A percentile compares a stretch with the other conserved stretches of the same genome.
These are phyloP conservation scores for Penicillium desertorum DNA, from an alignment of 495 filamentous ascomycete species.

Conservation along the genomic window DNA sequence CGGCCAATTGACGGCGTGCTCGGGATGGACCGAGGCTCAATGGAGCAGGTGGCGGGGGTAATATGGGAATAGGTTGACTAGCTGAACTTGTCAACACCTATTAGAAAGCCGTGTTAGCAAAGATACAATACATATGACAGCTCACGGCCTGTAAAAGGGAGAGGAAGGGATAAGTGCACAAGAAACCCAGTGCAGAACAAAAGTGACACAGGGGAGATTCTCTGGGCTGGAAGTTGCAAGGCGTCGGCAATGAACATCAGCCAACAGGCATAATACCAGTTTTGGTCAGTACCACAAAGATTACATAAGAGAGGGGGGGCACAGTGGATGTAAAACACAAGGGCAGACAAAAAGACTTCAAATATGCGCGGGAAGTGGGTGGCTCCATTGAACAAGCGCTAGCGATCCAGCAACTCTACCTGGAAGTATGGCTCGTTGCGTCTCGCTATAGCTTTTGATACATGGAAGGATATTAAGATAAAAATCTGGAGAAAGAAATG, in stretches of 20 bases:
- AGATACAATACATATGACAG: not conserved
- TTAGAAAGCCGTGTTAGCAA: conserved; percentile 18
- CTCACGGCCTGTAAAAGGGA: not conserved
- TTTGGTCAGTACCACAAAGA: not conserved
- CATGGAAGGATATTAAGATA: not conserved
- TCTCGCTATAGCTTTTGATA: not conserved
- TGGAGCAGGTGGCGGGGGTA: conserved; percentile 50
- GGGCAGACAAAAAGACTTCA: not conserved
- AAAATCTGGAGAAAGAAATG: not conserved
- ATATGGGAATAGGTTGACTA: conserved; percentile 48
- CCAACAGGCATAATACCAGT: not conserved
- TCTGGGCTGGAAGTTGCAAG: not conserved
- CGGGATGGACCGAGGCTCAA: conserved; percentile 77
- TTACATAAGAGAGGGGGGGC: not conserved
- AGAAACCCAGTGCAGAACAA: not conserved
- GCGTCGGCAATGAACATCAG: not conserved
- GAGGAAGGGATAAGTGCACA: not conserved
- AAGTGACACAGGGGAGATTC: not conserved
- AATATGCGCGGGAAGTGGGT: not conserved
- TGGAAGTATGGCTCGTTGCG: not conserved
- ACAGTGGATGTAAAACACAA: not conserved
- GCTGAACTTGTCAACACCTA: conserved; percentile 37
- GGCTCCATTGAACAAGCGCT: not conserved
- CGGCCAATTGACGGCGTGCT: conserved; percentile 82
- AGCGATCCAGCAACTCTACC: not conserved